These are phyloP conservation scores for Paraphaeosphaeria sporulosa DNA, from an alignment of 2,329 filamentous ascomycete genomes.

Conservation along the genomic window DNA sequence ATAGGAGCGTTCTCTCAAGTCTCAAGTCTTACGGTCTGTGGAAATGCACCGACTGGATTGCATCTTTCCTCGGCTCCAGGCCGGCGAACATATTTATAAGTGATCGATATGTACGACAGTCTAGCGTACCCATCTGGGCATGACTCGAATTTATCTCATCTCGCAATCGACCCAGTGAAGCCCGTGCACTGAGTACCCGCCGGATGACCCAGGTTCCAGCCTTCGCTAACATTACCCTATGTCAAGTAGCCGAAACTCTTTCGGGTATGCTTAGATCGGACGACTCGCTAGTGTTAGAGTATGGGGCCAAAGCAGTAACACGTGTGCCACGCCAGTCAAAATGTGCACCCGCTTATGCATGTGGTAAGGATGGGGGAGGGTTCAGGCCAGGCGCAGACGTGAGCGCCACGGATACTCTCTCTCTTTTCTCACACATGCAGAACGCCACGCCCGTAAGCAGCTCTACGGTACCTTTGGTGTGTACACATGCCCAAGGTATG, in stretches of 20 bases:
- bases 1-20: not conserved
- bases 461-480: no score
- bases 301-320: not conserved
- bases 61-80: not conserved
- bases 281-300: not conserved
- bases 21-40: not conserved
- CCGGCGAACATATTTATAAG: not conserved
- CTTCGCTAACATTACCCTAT: not conserved
- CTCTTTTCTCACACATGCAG: no score
- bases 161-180: not conserved
- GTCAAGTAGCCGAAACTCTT: not conserved
- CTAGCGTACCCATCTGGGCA: not conserved
- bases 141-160: not conserved
- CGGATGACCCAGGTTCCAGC: not conserved
- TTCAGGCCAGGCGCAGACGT: no score
- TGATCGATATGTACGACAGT: no score
- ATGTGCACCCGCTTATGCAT: no score
- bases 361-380: no score
- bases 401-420: no score
- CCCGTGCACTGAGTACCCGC: not conserved
- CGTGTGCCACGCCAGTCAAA: no score
- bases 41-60: not conserved
- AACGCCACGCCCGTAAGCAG: not conserved
- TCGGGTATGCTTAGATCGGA: not conserved
- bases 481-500: no score